phyloP scores from a whole-genome alignment of 2,329 filamentous ascomycete genomes.

The Escovopsis sp. region DNA sequence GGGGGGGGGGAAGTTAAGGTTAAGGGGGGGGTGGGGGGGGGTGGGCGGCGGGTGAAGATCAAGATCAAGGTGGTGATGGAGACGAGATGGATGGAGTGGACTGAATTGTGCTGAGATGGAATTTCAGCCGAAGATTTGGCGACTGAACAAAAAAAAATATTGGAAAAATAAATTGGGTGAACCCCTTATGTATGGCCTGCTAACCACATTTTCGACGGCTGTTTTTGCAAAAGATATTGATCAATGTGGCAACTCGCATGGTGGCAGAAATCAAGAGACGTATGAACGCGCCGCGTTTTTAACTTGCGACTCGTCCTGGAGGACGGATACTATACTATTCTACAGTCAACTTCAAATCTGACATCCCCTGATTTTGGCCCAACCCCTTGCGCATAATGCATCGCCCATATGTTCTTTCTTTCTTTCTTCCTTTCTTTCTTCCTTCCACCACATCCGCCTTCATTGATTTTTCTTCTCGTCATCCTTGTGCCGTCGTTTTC shows the following conservation, averaged over 20 bases:
- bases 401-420: background rate
- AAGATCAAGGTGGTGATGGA: background rate
- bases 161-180: too few species aligned
- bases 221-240: too few species aligned
- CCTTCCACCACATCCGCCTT: background rate
- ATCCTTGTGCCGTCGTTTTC: background rate
- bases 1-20: too few species aligned
- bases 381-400: background rate
- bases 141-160: background rate
- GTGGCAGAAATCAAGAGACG: background rate
- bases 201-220: background rate
- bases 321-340: constrained; percentile 1
- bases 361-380: background rate
- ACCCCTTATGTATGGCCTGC: too few species aligned
- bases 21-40: too few species aligned
- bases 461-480: background rate
- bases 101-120: background rate
- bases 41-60: too few species aligned
- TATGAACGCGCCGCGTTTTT: background rate
- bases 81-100: background rate
- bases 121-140: constrained; percentile 4
- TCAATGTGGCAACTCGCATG: too few species aligned
- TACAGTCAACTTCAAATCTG: constrained; percentile 1
- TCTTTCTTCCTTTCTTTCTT: background rate
- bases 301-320: background rate